These are phyloP conservation scores for Rhizophora apiculata DNA, from an alignment of 345 rosid species.

Conservation along the genomic window DNA sequence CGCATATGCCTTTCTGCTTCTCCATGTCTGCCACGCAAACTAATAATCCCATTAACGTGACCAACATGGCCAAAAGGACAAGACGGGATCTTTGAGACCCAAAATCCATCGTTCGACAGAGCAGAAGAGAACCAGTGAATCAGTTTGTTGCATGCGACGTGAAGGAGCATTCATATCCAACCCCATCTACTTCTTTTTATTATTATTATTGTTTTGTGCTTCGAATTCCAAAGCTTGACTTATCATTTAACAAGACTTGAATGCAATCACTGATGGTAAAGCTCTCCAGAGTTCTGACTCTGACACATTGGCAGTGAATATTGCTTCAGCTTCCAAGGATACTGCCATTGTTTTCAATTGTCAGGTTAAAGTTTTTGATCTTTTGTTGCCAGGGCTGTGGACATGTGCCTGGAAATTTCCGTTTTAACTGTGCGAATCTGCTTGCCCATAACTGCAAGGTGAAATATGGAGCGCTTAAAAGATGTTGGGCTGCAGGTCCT, in stretches of 20 bases:
- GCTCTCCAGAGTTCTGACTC: slow-evolving; percentile 40
- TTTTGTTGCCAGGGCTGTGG: slow-evolving; percentile 7
- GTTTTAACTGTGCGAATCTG: too few species aligned
- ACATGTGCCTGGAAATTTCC: not conserved
- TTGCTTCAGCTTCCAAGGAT: slow-evolving; percentile 86
- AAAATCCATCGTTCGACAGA: slow-evolving; percentile 4
- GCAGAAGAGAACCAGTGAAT: not conserved
- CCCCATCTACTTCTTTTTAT: too few species aligned
- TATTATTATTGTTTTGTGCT: too few species aligned
- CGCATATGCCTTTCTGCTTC: slow-evolving; percentile 25
- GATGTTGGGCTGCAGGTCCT: too few species aligned
- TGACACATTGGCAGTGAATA: slow-evolving; percentile 68
- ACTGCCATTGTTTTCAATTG: slow-evolving; percentile 95
- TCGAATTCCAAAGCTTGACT: too few species aligned
- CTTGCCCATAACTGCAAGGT: too few species aligned
- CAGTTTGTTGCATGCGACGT: too few species aligned
- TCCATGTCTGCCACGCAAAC: slow-evolving; percentile 1
- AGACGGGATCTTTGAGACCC: slow-evolving; percentile 6
- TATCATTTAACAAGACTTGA: too few species aligned
- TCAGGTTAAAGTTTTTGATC: slow-evolving; percentile 54
- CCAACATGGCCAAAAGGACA: not conserved
- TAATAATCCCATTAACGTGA: not conserved
- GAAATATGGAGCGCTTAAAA: too few species aligned
- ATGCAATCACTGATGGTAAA: slow-evolving; percentile 73
- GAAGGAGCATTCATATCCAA: too few species aligned